A percentile compares a stretch with the other conserved stretches of the same genome.
These are phyloP conservation scores for Candida khao-thaluensis DNA, from an alignment of 805 yeast species.

Conservation along the genomic window DNA sequence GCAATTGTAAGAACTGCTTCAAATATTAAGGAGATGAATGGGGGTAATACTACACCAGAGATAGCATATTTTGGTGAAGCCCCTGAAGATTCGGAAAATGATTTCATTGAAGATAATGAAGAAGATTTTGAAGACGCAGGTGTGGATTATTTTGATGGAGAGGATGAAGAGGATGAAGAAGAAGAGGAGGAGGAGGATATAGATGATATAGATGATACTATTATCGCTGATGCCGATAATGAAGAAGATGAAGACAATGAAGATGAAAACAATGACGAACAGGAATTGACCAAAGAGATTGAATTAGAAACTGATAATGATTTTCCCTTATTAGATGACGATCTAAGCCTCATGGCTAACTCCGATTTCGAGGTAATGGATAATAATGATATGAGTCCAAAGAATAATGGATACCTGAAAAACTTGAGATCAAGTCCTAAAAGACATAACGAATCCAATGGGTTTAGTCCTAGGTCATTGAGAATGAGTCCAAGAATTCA, in stretches of 20 bases:
- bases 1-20: not conserved
- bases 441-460: not conserved
- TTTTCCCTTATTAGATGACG: too few relatives aligned
- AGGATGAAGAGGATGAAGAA: slow-evolving; percentile 10
- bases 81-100: too few relatives aligned
- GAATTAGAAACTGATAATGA: not conserved
- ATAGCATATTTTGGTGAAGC: too few relatives aligned
- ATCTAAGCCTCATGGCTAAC: too few relatives aligned
- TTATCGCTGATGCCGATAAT: slow-evolving; percentile 17
- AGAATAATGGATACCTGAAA: not conserved
- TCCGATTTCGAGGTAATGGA: too few relatives aligned
- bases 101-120: slow-evolving; percentile 2
- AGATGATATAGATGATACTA: too few relatives aligned
- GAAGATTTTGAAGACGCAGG: slow-evolving; percentile 9
- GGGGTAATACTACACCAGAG: too few relatives aligned
- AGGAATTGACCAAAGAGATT: not conserved
- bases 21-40: not conserved
- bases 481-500: slow-evolving; percentile 4
- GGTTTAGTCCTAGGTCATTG: slow-evolving; percentile 1
- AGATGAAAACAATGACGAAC: slow-evolving; percentile 1
- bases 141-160: slow-evolving; percentile 1
- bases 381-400: not conserved
- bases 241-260: slow-evolving; percentile 21
- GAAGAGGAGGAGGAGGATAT: slow-evolving; percentile 17
- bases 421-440: not conserved